Evolutionary conservation across 2,329 filamentous ascomycete species (phyloP).

Genomic region (Dactylellina haptotyla): DNA sequence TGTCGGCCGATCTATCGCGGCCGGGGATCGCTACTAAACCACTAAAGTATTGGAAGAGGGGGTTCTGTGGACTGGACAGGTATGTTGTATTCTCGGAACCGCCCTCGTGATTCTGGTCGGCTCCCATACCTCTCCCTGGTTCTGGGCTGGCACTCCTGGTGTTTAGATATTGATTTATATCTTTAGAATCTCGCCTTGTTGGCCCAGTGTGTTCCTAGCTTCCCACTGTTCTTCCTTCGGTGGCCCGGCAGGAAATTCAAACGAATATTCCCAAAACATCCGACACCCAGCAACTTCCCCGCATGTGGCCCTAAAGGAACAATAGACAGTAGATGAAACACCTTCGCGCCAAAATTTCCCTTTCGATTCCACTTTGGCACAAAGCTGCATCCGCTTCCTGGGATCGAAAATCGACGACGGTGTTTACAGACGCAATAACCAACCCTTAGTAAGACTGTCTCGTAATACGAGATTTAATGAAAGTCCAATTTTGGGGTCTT

Average conservation of each 20-base stretch:
- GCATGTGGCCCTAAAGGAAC: constrained; percentile 5
- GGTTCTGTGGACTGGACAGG: constrained; percentile 23
- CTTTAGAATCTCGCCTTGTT: constrained; percentile 20
- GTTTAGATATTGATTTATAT: constrained; percentile 39
- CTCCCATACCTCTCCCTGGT: constrained; percentile 25
- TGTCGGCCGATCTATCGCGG: constrained; percentile 32
- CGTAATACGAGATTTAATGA: constrained; percentile 50
- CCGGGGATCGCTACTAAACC: constrained; percentile 25
- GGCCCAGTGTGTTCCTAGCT: background rate
- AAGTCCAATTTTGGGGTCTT: constrained; percentile 49
- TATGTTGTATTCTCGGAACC: constrained; percentile 44
- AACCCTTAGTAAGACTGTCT: constrained; percentile 51
- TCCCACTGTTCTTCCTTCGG: constrained; percentile 6
- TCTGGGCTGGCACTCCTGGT: constrained; percentile 4
- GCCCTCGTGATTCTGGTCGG: constrained; percentile 42
- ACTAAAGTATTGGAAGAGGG: constrained; percentile 42
- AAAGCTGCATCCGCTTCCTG: background rate
- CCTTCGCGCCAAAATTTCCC: constrained; percentile 20
- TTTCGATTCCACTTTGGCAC: background rate
- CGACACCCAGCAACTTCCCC: constrained; percentile 10
- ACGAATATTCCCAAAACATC: constrained; percentile 1
- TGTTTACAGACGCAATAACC: background rate
- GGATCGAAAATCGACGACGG: background rate
- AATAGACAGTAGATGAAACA: constrained; percentile 14
- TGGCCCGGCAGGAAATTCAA: background rate